Conservation (phyloP, 2,329 filamentous ascomycete genomes). For the Hirsutella thompsonii region DNA sequence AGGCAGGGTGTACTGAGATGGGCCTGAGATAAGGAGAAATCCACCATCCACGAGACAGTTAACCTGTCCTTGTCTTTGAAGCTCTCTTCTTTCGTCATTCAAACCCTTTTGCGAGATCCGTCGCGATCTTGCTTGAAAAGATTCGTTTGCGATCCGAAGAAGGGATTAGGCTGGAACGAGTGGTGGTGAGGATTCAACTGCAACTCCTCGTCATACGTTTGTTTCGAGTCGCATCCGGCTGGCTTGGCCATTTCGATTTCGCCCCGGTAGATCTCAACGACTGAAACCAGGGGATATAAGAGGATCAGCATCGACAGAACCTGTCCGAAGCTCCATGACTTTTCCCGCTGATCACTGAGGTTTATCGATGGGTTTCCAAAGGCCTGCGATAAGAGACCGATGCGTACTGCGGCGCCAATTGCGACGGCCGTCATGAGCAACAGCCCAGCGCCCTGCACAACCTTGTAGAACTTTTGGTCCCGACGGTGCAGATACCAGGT, state of each 20-base stretch:
- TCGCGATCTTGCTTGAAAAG: conserved; percentile 18
- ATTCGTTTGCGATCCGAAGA: conserved; percentile 25
- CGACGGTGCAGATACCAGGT: conserved; percentile 53
- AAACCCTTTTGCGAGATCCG: background rate
- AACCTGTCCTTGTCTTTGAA: no score
- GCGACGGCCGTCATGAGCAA: conserved; percentile 44
- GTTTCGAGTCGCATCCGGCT: conserved; percentile 24
- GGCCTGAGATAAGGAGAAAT: no score
- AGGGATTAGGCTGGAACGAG: conserved; percentile 31
- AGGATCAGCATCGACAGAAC: conserved; percentile 46
- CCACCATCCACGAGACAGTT: no score
- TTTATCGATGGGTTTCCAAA: conserved; percentile 40
- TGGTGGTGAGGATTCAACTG: conserved; percentile 15
- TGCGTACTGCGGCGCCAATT: conserved; percentile 42
- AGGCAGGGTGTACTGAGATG: no score
- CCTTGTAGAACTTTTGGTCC: conserved; percentile 38
- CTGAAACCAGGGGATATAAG: conserved; percentile 44
- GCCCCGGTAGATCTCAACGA: conserved; percentile 45
- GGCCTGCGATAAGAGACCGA: conserved; percentile 45
- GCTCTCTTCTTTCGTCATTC: background rate
- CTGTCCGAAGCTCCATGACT: conserved; percentile 50
- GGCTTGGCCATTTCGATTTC: conserved; percentile 26
- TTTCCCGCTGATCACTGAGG: conserved; percentile 39
- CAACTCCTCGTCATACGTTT: conserved; percentile 27
- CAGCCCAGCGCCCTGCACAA: conserved; percentile 38